Percentiles rank a stretch among this genome's conserved stretches.
Evolutionary conservation across 2,329 filamentous ascomycete genomes (phyloP).

Genomic region (Colletotrichum scovillei): DNA sequence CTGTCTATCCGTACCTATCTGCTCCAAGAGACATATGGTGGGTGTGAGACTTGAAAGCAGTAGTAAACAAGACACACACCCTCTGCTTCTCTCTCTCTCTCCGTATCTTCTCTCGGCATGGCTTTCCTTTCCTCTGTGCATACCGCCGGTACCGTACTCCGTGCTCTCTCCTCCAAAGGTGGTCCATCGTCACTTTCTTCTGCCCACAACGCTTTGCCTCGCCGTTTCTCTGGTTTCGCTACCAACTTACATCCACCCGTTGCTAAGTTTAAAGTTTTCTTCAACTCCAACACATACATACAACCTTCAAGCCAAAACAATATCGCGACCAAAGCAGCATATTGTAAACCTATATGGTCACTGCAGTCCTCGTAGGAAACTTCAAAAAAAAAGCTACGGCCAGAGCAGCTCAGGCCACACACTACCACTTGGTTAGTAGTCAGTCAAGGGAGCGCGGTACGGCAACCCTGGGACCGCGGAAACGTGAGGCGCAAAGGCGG

Average conservation of each 20-base stretch:
- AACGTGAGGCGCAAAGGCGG: conserved; percentile 6
- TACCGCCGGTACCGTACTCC: neutral
- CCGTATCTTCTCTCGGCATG: neutral
- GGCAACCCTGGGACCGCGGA: neutral
- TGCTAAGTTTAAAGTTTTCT: neutral
- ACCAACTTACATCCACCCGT: neutral
- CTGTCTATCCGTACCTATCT: neutral
- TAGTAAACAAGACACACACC: neutral
- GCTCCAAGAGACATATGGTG: neutral
- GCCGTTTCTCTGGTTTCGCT: neutral
- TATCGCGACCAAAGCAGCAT: neutral
- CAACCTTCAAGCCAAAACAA: neutral
- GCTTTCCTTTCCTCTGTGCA: neutral
- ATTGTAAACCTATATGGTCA: neutral
- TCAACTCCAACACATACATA: neutral
- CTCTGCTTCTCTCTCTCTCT: neutral
- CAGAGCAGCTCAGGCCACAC: neutral
- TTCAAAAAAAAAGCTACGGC: neutral
- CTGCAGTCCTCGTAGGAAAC: neutral
- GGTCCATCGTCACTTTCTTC: neutral
- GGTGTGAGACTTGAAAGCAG: neutral
- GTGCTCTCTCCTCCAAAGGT: too few species aligned
- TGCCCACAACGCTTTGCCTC: neutral
- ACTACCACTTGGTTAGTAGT: neutral
- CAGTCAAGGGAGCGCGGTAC: conserved; percentile 1